A percentile compares a stretch with the other conserved stretches of the same genome.
These are phyloP conservation scores for Strobilomyces confusus DNA, from an alignment of 768 basidiomycete genomes.

Conservation along the genomic window DNA sequence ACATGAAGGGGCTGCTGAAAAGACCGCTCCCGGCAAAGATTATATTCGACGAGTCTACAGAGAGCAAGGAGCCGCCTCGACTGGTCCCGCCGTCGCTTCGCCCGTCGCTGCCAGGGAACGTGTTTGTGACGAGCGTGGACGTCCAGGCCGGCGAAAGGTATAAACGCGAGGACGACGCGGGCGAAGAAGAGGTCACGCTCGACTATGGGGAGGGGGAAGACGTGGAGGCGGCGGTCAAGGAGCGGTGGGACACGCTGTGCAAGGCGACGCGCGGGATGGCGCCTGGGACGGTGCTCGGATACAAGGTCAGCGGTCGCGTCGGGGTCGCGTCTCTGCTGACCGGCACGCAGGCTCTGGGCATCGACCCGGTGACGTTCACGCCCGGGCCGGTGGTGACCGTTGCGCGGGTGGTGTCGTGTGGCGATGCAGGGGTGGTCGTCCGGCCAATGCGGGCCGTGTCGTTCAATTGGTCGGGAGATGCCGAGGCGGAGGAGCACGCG, in stretches of 20 bases:
- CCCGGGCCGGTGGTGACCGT: constrained; percentile 55
- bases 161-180: background rate
- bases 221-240: constrained; percentile 13
- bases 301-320: constrained; percentile 40
- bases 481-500: constrained; percentile 13
- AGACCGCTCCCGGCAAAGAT: constrained; percentile 48
- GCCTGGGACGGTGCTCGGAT: constrained; percentile 38
- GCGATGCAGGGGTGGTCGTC: constrained; percentile 10
- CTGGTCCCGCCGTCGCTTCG: constrained; percentile 66
- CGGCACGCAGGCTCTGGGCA: constrained; percentile 45
- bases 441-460: constrained; percentile 22
- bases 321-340: background rate
- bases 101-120: constrained; percentile 49
- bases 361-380: constrained; percentile 55
- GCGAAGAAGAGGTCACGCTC: background rate
- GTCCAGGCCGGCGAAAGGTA: constrained; percentile 45
- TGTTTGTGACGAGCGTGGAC: constrained; percentile 72
- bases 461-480: constrained; percentile 27
- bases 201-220: constrained; percentile 14
- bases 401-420: constrained; percentile 34
- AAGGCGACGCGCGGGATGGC: constrained; percentile 19
- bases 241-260: constrained; percentile 17
- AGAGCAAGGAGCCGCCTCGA: constrained; percentile 21
- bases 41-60: constrained; percentile 35
- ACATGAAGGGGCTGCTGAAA: constrained; percentile 53